These are phyloP conservation scores for Dendrothele bispora DNA, from an alignment of 768 basidiomycete genomes.

Conservation along the genomic window DNA sequence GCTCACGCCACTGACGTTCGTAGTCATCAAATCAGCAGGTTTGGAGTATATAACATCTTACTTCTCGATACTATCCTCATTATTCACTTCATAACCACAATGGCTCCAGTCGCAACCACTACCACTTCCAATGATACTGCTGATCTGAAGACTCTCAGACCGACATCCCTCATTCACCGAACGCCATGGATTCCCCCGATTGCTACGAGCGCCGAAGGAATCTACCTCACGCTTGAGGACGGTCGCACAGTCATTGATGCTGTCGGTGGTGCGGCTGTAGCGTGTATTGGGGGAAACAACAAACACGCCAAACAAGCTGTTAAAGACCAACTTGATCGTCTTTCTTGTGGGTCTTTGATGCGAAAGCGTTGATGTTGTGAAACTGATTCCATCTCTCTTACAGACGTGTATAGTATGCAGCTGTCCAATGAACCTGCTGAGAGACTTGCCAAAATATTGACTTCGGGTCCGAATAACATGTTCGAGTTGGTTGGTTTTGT, in stretches of 20 bases:
- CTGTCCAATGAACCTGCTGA: conserved; percentile 81
- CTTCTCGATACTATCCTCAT: too few species aligned
- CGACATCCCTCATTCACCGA: conserved; percentile 53
- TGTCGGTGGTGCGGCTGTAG: conserved; percentile 84
- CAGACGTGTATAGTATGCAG: conserved; percentile 89
- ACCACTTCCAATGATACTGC: too few species aligned
- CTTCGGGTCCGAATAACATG: conserved; percentile 68
- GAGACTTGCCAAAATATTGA: conserved; percentile 65
- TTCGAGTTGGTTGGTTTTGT: conserved; percentile 73
- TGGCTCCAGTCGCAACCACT: not conserved
- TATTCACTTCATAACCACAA: too few species aligned
- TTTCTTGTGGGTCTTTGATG: conserved; percentile 59
- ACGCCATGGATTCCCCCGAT: conserved; percentile 76
- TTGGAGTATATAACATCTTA: too few species aligned
- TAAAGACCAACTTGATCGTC: conserved; percentile 76
- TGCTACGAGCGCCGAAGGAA: conserved; percentile 63
- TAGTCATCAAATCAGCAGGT: too few species aligned
- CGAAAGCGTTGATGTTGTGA: not conserved
- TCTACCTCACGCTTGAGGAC: conserved; percentile 70
- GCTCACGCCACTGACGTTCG: too few species aligned
- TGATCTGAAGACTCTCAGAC: not conserved
- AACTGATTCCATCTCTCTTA: not conserved
- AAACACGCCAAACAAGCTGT: conserved; percentile 71
- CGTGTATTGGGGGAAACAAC: conserved; percentile 74
- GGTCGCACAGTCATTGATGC: conserved; percentile 74